Evolutionary conservation across 139 green algal genomes (phyloP).

Genomic region (Volvox africanus): DNA sequence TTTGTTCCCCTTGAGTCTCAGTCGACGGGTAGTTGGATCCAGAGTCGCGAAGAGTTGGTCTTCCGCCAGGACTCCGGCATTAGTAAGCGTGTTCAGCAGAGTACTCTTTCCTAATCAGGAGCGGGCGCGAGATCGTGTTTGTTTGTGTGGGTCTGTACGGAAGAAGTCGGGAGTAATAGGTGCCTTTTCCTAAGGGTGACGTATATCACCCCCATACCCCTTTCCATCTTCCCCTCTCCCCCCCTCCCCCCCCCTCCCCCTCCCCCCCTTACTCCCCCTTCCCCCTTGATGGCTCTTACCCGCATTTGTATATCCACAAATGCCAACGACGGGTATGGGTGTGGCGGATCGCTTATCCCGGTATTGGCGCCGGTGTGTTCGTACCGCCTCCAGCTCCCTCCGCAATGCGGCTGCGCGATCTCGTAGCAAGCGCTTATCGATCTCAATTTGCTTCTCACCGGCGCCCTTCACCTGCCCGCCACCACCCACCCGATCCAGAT

Average conservation of each 20-base stretch:
- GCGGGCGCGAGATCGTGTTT: not conserved
- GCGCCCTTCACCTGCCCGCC: slow-evolving; percentile 82
- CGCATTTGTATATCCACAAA: slow-evolving; percentile 99
- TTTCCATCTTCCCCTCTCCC: not conserved
- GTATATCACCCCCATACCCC: not conserved
- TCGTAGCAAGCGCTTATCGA: slow-evolving; percentile 94
- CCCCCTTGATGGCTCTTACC: slow-evolving; percentile 30
- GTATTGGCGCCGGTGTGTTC: slow-evolving; percentile 68
- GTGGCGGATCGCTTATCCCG: slow-evolving; percentile 70
- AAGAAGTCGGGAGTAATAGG: no score
- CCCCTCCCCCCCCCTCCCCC: not conserved
- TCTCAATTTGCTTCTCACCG: slow-evolving; percentile 99
- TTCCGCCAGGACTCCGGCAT: slow-evolving; percentile 86
- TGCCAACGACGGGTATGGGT: slow-evolving; percentile 88
- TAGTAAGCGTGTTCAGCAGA: slow-evolving; percentile 83
- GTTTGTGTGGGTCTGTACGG: no score
- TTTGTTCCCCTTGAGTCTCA: slow-evolving; percentile 79
- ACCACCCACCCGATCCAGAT: slow-evolving; percentile 94
- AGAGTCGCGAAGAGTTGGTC: slow-evolving; percentile 99
- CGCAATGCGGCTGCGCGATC: slow-evolving; percentile 64
- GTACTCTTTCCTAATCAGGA: slow-evolving; percentile 73
- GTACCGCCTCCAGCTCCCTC: slow-evolving; percentile 80
- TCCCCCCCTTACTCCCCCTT: not conserved
- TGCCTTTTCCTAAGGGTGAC: no score
- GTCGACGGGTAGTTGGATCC: slow-evolving; percentile 93